phyloP scores from a whole-genome alignment of 2,329 filamentous ascomycete species.

The Emergomyces pasteurianus region DNA sequence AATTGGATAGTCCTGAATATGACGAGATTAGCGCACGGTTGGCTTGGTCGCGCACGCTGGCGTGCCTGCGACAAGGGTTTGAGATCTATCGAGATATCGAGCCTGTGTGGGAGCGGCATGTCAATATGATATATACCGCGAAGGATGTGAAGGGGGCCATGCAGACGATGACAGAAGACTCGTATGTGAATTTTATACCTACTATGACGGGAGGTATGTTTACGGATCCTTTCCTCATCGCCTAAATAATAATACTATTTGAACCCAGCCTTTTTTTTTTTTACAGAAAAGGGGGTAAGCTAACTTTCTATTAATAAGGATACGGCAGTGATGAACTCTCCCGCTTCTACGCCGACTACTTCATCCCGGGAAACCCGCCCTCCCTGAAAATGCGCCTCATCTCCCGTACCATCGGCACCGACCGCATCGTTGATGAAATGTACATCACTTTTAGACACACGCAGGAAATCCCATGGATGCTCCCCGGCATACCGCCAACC shows the following conservation, averaged over 20 bases:
- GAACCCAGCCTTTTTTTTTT: too few species aligned
- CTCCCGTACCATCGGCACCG: constrained; percentile 45
- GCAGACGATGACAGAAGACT: constrained; percentile 15
- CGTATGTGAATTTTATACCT: constrained; percentile 19
- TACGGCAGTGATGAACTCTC: constrained; percentile 30
- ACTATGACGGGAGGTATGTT: constrained; percentile 27
- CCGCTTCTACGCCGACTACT: constrained; percentile 46
- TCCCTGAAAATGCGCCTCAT: constrained; percentile 43
- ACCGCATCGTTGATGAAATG: constrained; percentile 51
- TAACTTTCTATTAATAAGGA: constrained; percentile 14
- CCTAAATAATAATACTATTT: background rate
- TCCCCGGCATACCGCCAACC: constrained; percentile 46
- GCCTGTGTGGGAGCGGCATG: constrained; percentile 19
- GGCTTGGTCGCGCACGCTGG: constrained; percentile 56
- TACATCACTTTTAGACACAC: constrained; percentile 47
- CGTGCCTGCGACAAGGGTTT: constrained; percentile 49
- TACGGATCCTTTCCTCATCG: constrained; percentile 13
- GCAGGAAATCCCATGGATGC: constrained; percentile 45
- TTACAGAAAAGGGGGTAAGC: too few species aligned
- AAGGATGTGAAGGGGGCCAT: constrained; percentile 27
- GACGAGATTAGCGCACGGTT: constrained; percentile 52
- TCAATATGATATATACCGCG: constrained; percentile 10
- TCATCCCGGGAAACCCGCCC: constrained; percentile 40
- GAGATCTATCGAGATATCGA: constrained; percentile 23
- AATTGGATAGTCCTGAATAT: constrained; percentile 56